Conservation (phyloP, 106 monocot species). For the Cymbidium sinense region DNA sequence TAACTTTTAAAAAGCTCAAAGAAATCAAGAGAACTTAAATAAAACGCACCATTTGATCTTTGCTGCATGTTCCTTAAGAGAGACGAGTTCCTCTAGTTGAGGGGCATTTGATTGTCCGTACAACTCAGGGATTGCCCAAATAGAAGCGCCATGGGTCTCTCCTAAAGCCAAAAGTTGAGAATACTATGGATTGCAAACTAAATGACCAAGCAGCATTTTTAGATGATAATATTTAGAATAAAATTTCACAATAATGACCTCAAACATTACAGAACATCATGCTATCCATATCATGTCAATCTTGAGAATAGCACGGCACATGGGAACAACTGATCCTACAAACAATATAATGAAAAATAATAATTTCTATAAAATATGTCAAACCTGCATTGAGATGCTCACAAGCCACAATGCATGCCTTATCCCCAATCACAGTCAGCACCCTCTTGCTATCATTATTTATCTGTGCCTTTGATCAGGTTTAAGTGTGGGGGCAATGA, state of each 20-base stretch:
- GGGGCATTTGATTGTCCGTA: slow-evolving; percentile 74
- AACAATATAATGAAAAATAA: too few relatives aligned
- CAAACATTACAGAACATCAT: too few relatives aligned
- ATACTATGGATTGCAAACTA: neutral
- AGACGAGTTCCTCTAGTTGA: slow-evolving; percentile 66
- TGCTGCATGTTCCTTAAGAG: slow-evolving; percentile 61
- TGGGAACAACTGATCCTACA: too few relatives aligned
- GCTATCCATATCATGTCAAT: too few relatives aligned
- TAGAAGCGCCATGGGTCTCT: slow-evolving; percentile 76
- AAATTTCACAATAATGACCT: neutral
- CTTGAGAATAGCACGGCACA: too few relatives aligned
- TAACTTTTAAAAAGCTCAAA: neutral
- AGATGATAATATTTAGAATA: neutral
- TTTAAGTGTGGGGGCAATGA: too few relatives aligned
- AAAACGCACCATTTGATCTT: slow-evolving; percentile 72
- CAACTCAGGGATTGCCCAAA: slow-evolving; percentile 87
- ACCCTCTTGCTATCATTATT: too few relatives aligned
- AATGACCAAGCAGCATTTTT: neutral
- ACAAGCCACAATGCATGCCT: too few relatives aligned
- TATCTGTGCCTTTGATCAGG: too few relatives aligned
- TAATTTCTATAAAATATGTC: too few relatives aligned
- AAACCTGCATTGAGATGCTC: too few relatives aligned
- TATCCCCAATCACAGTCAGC: too few relatives aligned
- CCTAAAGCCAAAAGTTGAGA: slow-evolving; percentile 30
- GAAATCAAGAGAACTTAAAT: neutral